Percentiles rank a stretch among this genome's conserved stretches.
Evolutionary conservation across 192 early-diverging fungal genomes (phyloP).

Genomic region (Coemansia sp.): DNA sequence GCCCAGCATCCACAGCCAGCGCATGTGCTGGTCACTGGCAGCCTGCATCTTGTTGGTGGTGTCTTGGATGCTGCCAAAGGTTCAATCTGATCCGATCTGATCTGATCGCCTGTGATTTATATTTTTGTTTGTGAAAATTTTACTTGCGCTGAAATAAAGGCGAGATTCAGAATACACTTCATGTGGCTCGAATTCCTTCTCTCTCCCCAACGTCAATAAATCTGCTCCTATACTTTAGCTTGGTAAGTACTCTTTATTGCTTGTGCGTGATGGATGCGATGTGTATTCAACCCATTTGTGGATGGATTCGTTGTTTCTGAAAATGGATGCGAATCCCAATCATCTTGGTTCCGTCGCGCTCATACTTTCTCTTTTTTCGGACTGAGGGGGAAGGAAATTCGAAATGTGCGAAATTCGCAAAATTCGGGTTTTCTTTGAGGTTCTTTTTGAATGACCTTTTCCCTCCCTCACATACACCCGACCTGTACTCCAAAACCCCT

Average conservation of each 20-base stretch:
- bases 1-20: too few species aligned
- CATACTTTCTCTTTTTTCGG: neutral
- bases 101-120: neutral
- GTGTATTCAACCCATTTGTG: neutral
- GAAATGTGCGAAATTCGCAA: neutral
- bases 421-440: neutral
- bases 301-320: neutral
- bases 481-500: conserved; percentile 5
- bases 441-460: neutral
- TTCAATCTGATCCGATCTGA: conserved; percentile 18
- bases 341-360: neutral
- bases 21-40: conserved; percentile 87
- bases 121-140: conserved; percentile 1
- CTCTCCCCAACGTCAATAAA: neutral
- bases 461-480: too few species aligned
- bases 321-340: neutral
- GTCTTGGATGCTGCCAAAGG: conserved; percentile 61
- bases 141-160: too few species aligned
- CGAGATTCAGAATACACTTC: neutral
- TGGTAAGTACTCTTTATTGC: neutral
- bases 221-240: neutral
- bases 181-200: neutral
- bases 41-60: conserved; percentile 88
- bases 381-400: conserved; percentile 9
- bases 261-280: neutral